Conservation (phyloP, 1,284 basidiomycete species). For the Taiwanofungus camphoratus region DNA sequence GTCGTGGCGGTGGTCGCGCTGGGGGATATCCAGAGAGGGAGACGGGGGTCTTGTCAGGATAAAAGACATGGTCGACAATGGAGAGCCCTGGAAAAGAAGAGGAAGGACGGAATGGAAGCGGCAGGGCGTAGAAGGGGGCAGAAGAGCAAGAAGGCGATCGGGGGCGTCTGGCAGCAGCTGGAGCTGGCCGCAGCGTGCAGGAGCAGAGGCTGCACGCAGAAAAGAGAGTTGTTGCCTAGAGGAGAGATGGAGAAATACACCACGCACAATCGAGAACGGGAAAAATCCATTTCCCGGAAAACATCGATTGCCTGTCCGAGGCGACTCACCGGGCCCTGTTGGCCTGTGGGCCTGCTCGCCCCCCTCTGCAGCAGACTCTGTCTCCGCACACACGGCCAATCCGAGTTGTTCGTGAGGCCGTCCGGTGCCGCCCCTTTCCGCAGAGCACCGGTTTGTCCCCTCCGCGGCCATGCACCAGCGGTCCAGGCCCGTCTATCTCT, state of each 20-base stretch:
- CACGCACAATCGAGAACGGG: not conserved
- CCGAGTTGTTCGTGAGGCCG: too few species aligned
- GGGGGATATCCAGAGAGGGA: slow-evolving; percentile 9
- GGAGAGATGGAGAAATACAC: not conserved
- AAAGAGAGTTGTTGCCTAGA: too few species aligned
- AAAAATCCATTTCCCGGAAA: not conserved
- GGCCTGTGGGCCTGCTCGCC: too few species aligned
- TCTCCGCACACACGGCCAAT: too few species aligned
- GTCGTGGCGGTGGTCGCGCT: slow-evolving; percentile 19
- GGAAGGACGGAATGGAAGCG: not conserved
- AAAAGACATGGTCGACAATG: slow-evolving; percentile 23
- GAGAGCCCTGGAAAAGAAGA: not conserved
- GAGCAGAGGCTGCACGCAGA: not conserved
- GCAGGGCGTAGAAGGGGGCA: not conserved
- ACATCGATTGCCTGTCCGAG: not conserved
- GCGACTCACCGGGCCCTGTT: not conserved
- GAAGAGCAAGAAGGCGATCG: not conserved
- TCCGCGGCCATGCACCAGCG: too few species aligned
- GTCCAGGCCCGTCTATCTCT: too few species aligned
- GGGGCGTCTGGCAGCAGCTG: not conserved
- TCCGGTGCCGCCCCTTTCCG: too few species aligned
- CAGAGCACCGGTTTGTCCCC: too few species aligned
- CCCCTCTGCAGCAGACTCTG: too few species aligned
- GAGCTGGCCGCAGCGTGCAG: not conserved
- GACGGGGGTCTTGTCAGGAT: slow-evolving; percentile 20